These are phyloP conservation scores for Debaryomyces castellii DNA, from an alignment of 805 yeast genomes.

Conservation along the genomic window DNA sequence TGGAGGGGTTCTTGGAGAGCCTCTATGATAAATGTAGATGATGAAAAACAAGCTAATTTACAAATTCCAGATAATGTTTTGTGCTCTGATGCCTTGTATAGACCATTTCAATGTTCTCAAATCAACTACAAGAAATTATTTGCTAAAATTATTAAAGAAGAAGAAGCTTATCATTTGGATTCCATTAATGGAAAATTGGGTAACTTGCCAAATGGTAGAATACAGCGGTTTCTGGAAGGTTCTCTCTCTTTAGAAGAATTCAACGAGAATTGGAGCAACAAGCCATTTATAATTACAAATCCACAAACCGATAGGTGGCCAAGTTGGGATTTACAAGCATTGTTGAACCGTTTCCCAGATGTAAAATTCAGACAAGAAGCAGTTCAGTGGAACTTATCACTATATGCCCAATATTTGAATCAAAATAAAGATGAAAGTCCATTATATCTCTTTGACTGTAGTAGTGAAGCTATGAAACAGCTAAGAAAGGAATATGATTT, in stretches of 20 bases:
- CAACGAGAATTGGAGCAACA: slow-evolving; percentile 41
- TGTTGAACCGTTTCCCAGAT: slow-evolving; percentile 55
- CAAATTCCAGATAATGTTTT: slow-evolving; percentile 49
- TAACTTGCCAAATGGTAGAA: slow-evolving; percentile 37
- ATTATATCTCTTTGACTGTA: slow-evolving; percentile 81
- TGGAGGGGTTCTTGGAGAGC: slow-evolving; percentile 88
- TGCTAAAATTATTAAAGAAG: slow-evolving; percentile 48
- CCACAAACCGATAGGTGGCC: slow-evolving; percentile 53
- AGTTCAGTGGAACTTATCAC: slow-evolving; percentile 70
- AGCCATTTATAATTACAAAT: slow-evolving; percentile 64
- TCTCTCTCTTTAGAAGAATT: slow-evolving; percentile 47
- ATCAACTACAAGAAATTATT: slow-evolving; percentile 57
- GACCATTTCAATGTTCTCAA: slow-evolving; percentile 82
- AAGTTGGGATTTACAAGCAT: slow-evolving; percentile 52
- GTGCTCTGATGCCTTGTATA: slow-evolving; percentile 74
- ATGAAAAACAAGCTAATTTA: slow-evolving; percentile 41
- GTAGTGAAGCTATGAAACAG: slow-evolving; percentile 61
- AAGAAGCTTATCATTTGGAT: slow-evolving; percentile 29
- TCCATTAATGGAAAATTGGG: slow-evolving; percentile 11
- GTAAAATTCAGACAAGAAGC: slow-evolving; percentile 80
- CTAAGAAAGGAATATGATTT: slow-evolving; percentile 51
- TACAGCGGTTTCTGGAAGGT: slow-evolving; percentile 52
- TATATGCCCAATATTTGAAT: slow-evolving; percentile 60
- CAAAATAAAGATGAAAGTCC: slow-evolving; percentile 80
- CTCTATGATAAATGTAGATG: slow-evolving; percentile 46